phyloP scores from a whole-genome alignment of 2,329 filamentous ascomycete species.

The Ascochyta viciae-villosae region DNA sequence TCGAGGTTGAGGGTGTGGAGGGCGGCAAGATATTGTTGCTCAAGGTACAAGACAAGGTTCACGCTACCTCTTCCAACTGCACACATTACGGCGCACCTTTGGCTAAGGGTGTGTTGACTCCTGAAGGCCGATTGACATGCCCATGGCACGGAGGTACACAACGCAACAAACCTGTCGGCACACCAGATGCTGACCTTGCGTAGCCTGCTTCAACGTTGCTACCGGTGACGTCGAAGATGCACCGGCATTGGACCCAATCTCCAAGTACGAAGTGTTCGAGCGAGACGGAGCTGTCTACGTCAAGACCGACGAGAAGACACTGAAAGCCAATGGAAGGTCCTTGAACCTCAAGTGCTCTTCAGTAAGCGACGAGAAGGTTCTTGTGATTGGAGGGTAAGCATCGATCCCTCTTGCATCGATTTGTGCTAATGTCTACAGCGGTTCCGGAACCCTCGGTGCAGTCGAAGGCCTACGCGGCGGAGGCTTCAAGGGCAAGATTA shows the following conservation, averaged over 20 bases:
- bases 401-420: not conserved
- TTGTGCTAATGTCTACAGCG: slow-evolving; percentile 55
- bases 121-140: slow-evolving; percentile 84
- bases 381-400: slow-evolving; percentile 67
- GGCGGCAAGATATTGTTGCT: slow-evolving; percentile 85
- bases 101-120: slow-evolving; percentile 82
- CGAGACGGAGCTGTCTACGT: slow-evolving; percentile 86
- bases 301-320: slow-evolving; percentile 75
- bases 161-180: slow-evolving; percentile 4
- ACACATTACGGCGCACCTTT: slow-evolving; percentile 92
- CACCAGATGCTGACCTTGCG: slow-evolving; percentile 4
- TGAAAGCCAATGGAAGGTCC: slow-evolving; percentile 77
- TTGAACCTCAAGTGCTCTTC: slow-evolving; percentile 76
- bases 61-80: slow-evolving; percentile 84
- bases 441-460: slow-evolving; percentile 81
- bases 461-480: slow-evolving; percentile 83
- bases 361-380: slow-evolving; percentile 67
- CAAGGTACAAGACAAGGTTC: slow-evolving; percentile 76
- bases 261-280: slow-evolving; percentile 80
- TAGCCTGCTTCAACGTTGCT: slow-evolving; percentile 89
- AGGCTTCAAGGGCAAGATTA: slow-evolving; percentile 81
- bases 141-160: slow-evolving; percentile 89
- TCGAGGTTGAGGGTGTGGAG: slow-evolving; percentile 87
- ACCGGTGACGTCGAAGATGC: slow-evolving; percentile 96
- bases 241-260: slow-evolving; percentile 84